A percentile compares a stretch with the other conserved stretches of the same genome.
phyloP scores from a whole-genome alignment of 2,329 filamentous ascomycete genomes.

The Amauroascus niger region DNA sequence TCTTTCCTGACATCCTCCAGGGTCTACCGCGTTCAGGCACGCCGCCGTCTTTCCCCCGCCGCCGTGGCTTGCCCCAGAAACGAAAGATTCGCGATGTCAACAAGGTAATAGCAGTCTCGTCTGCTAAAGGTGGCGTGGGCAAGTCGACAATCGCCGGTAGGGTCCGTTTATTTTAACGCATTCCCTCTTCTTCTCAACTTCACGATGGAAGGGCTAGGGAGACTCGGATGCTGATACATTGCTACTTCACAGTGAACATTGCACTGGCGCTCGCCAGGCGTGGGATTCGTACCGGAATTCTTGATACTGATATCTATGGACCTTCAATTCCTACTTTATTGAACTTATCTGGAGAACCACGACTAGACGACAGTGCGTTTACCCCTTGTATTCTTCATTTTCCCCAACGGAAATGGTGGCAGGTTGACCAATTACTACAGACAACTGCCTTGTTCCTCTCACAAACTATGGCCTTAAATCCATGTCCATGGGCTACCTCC shows the following conservation, averaged over 20 bases:
- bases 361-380: conserved; percentile 58
- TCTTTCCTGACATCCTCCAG: conserved; percentile 42
- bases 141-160: conserved; percentile 85
- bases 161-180: conserved; percentile 18
- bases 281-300: conserved; percentile 72
- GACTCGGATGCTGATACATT: neutral
- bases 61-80: conserved; percentile 70
- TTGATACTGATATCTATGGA: conserved; percentile 95
- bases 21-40: conserved; percentile 71
- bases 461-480: conserved; percentile 94
- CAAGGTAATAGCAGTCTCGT: conserved; percentile 93
- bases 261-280: conserved; percentile 75
- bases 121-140: conserved; percentile 94
- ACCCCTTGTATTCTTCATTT: neutral
- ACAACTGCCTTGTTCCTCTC: conserved; percentile 62
- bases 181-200: neutral
- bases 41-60: conserved; percentile 58
- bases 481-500: conserved; percentile 97
- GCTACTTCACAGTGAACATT: conserved; percentile 52
- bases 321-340: conserved; percentile 88
- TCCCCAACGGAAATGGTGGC: neutral
- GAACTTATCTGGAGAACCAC: conserved; percentile 67
- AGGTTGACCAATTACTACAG: conserved; percentile 18
- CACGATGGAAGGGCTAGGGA: no score
- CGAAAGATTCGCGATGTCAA: conserved; percentile 72